These are phyloP conservation scores for Stachybotrys elegans DNA, from an alignment of 2,329 filamentous ascomycete species.

Conservation along the genomic window DNA sequence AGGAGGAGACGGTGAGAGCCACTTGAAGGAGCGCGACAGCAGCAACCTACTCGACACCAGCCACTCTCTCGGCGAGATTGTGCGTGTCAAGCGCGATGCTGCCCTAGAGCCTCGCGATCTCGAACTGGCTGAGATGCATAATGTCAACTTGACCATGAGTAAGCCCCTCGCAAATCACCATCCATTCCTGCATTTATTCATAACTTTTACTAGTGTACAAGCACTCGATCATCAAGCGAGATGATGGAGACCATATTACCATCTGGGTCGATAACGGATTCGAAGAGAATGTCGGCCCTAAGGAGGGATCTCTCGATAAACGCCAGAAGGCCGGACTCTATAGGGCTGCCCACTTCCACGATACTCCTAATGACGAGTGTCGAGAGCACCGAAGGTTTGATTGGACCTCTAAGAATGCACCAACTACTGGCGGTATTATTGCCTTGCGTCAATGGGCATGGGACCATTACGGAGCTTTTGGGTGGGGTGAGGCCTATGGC, in stretches of 20 bases:
- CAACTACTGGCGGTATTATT: neutral
- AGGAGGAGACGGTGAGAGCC: neutral
- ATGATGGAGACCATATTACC: slow-evolving; percentile 1
- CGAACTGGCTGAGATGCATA: neutral
- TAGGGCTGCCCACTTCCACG: too few species aligned
- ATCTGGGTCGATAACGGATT: neutral
- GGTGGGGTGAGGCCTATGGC: neutral
- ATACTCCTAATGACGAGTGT: too few species aligned
- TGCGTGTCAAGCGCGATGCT: neutral
- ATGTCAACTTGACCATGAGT: neutral
- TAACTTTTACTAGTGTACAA: slow-evolving; percentile 1
- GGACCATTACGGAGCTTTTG: neutral
- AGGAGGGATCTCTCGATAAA: neutral
- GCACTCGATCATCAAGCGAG: neutral
- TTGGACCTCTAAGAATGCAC: neutral
- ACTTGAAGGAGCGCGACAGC: neutral
- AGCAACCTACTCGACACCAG: too few species aligned
- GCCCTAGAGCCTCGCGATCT: neutral
- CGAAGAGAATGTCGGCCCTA: neutral
- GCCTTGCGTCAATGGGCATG: neutral
- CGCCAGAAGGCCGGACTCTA: neutral
- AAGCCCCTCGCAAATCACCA: neutral
- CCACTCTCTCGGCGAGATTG: neutral
- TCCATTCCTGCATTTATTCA: too few species aligned
- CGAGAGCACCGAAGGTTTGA: neutral